Conservation (phyloP, 2,329 filamentous ascomycete genomes). For the Pyrenochaeta sp. region DNA sequence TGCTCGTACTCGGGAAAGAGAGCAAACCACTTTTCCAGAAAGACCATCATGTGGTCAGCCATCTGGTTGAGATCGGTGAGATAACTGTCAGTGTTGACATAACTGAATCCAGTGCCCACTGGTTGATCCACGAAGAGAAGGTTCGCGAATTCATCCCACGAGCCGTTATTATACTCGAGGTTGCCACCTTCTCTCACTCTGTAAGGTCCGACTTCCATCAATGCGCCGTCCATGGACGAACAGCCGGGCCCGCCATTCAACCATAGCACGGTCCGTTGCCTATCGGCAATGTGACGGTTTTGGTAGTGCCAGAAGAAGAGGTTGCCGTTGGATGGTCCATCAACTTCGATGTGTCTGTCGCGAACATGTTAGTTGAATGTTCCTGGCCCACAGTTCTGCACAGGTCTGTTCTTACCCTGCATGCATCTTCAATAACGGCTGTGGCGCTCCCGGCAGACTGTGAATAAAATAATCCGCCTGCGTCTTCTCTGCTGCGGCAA, state of each 20-base stretch:
- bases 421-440: constrained; percentile 91
- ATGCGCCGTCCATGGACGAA: constrained; percentile 92
- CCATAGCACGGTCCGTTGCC: constrained; percentile 92
- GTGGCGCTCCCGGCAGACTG: constrained; percentile 82
- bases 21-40: constrained; percentile 89
- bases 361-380: constrained; percentile 7
- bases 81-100: constrained; percentile 88
- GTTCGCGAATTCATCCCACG: constrained; percentile 98
- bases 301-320: constrained; percentile 99
- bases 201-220: constrained; percentile 98
- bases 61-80: constrained; percentile 86
- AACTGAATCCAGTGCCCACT: constrained; percentile 95
- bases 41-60: constrained; percentile 85
- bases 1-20: constrained; percentile 90
- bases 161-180: constrained; percentile 86
- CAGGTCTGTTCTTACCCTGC: constrained; percentile 73
- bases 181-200: constrained; percentile 76
- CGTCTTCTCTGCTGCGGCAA: constrained; percentile 58
- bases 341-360: constrained; percentile 86
- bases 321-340: constrained; percentile 84
- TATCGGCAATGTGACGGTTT: constrained; percentile 92
- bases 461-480: constrained; percentile 91
- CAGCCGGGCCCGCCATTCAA: constrained; percentile 96
- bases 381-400: not conserved
- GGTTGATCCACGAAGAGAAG: constrained; percentile 96